Evolutionary conservation across 2,329 filamentous ascomycete genomes (phyloP).

Genomic region (Cercospora sesami): DNA sequence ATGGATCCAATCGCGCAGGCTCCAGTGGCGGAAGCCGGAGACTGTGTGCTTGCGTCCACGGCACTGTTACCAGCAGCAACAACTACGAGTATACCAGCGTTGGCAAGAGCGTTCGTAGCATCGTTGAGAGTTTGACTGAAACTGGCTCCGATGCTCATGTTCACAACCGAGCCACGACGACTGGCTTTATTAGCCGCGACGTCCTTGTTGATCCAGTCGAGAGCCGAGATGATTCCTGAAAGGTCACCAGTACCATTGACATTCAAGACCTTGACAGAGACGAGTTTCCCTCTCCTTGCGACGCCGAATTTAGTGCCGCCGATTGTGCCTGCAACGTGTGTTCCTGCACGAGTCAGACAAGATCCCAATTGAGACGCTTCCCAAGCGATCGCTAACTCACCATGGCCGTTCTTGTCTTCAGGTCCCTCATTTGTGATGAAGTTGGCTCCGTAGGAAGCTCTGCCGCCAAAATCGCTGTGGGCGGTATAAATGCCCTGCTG

Average conservation of each 20-base stretch:
- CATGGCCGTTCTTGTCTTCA: constrained; percentile 59
- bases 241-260: constrained; percentile 46
- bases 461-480: constrained; percentile 40
- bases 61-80: constrained; percentile 41
- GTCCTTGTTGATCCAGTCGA: constrained; percentile 45
- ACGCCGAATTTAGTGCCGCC: constrained; percentile 63
- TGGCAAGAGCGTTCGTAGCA: constrained; percentile 38
- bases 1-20: constrained; percentile 41
- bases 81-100: constrained; percentile 43
- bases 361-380: too few relatives aligned
- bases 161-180: constrained; percentile 38
- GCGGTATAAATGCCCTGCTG: constrained; percentile 28
- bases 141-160: constrained; percentile 44
- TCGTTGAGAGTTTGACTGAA: constrained; percentile 32
- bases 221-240: constrained; percentile 48
- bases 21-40: constrained; percentile 40
- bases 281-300: constrained; percentile 45
- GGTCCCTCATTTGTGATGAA: constrained; percentile 39
- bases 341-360: background rate
- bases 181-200: constrained; percentile 67
- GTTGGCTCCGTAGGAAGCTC: constrained; percentile 34
- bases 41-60: constrained; percentile 30
- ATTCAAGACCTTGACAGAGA: constrained; percentile 53
- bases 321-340: constrained; percentile 70
- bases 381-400: constrained; percentile 43